Evolutionary conservation across 2,329 filamentous ascomycete species (phyloP).

Genomic region (Penicillium sp.): DNA sequence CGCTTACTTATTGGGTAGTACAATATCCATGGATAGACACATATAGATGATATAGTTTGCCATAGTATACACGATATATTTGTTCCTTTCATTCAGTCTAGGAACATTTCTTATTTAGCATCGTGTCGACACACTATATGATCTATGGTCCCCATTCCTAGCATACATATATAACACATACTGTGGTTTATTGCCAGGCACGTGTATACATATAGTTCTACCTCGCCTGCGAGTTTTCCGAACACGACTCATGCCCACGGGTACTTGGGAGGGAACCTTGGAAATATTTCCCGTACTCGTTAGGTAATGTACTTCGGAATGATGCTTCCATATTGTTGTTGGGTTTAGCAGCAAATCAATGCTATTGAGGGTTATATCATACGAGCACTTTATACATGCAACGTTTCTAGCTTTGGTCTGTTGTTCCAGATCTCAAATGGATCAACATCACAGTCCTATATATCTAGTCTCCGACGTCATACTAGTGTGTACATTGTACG

Average conservation of each 20-base stretch:
- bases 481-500: neutral
- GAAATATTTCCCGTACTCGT: neutral
- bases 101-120: neutral
- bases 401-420: too few species aligned
- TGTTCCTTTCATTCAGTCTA: neutral
- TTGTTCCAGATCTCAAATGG: neutral
- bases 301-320: neutral
- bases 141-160: neutral
- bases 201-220: neutral
- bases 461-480: neutral
- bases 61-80: neutral
- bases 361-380: too few species aligned
- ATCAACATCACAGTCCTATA: neutral
- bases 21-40: too few species aligned
- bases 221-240: neutral
- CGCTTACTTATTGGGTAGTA: neutral
- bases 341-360: too few species aligned
- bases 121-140: neutral
- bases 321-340: too few species aligned
- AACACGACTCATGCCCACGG: neutral
- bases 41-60: too few species aligned
- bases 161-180: neutral
- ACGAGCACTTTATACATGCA: too few species aligned
- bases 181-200: too few species aligned
- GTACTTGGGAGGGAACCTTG: neutral